Percentiles rank a stretch among this genome's conserved stretches.
phyloP scores from a whole-genome alignment of 148 eudicot genomes.

The Amaranthus cruentus region DNA sequence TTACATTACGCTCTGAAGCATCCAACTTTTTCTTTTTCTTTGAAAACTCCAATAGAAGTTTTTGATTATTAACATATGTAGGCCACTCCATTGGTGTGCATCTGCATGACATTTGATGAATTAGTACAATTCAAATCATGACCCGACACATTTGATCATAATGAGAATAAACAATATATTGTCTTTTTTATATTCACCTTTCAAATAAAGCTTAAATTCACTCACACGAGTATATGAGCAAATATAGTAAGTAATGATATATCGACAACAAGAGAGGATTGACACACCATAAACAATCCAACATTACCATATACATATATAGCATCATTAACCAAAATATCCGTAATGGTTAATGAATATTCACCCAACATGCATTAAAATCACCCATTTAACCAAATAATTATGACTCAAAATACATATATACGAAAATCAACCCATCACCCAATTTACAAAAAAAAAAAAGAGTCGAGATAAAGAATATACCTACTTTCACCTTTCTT shows the following conservation, averaged over 20 bases:
- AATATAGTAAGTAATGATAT: slow-evolving; percentile 5
- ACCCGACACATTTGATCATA: not conserved
- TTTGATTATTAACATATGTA: slow-evolving; percentile 39
- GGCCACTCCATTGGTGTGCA: slow-evolving; percentile 25
- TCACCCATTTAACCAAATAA: too few species aligned
- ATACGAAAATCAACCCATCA: too few species aligned
- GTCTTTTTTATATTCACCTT: slow-evolving; percentile 36
- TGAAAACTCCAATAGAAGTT: slow-evolving; percentile 44
- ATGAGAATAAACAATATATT: not conserved
- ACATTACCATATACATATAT: too few species aligned
- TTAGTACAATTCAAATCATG: not conserved
- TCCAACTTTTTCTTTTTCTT: slow-evolving; percentile 51
- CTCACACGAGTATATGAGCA: slow-evolving; percentile 27
- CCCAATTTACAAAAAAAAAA: too few species aligned
- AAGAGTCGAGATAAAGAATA: too few species aligned
- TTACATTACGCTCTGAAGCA: slow-evolving; percentile 64
- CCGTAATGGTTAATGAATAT: too few species aligned
- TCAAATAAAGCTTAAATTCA: slow-evolving; percentile 29
- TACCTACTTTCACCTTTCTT: too few species aligned
- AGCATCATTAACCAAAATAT: too few species aligned
- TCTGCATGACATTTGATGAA: slow-evolving; percentile 36
- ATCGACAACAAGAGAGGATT: too few species aligned
- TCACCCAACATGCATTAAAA: too few species aligned
- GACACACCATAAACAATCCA: too few species aligned
- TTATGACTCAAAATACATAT: too few species aligned